A percentile compares a stretch with the other conserved stretches of the same genome.
Conservation (phyloP, 257 asterid genomes). For the Knoxia roxburghii region DNA sequence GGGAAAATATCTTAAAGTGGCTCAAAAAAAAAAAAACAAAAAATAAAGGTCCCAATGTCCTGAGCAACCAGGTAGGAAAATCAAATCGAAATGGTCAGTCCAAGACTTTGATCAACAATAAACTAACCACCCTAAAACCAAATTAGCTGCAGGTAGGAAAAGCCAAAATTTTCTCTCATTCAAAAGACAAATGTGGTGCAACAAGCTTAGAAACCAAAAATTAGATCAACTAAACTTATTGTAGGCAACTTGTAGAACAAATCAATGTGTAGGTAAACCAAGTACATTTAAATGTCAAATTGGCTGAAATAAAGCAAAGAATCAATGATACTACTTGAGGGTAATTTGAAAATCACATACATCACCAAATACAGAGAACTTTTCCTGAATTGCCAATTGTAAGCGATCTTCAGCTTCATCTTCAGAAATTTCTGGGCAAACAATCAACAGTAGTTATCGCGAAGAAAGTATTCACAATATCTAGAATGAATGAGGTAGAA, state of each 20-base stretch:
- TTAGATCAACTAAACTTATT: not conserved
- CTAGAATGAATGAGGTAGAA: not conserved
- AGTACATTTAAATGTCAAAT: not conserved
- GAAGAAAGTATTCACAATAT: not conserved
- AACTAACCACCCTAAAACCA: not conserved
- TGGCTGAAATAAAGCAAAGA: conserved; percentile 4
- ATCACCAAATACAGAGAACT: conserved; percentile 92
- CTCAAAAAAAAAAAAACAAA: not conserved
- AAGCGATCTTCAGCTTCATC: conserved; percentile 97
- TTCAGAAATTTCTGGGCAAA: conserved; percentile 80
- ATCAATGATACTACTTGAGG: not conserved
- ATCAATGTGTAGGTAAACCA: not conserved
- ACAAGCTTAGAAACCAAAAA: not conserved
- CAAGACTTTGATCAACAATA: not conserved
- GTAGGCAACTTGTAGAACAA: not conserved
- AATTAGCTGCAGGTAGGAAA: not conserved
- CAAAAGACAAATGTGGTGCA: not conserved
- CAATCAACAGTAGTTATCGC: conserved; percentile 1
- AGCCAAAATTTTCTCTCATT: not conserved
- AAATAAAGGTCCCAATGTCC: too few species aligned
- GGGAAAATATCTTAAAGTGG: not conserved
- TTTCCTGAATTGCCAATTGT: conserved; percentile 96
- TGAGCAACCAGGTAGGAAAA: not conserved
- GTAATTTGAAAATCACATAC: conserved; percentile 33
- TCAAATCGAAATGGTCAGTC: not conserved